Base-by-base conservation (phyloP, 305 asterid species). In the Salvia sclarea region DNA sequence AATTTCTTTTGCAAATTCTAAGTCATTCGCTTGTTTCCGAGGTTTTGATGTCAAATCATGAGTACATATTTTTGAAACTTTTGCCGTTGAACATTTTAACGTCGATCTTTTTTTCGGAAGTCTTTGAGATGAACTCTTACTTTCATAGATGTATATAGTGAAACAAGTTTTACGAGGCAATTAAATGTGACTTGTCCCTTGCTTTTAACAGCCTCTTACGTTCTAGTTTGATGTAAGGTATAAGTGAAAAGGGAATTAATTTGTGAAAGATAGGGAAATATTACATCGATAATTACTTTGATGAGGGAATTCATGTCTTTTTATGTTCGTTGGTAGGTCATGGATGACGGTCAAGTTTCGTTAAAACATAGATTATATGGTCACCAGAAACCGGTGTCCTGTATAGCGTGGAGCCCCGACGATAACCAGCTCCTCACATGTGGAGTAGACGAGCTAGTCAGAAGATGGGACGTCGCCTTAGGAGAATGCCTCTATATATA, bases 341-440 rank as follows among this genome's bases (percentile, higher is more conserved):
- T 62, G 78, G 69, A 44, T 49, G 82, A 80, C 68, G 82, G 86
- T 21, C 77, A 11, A 25, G 79, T 75, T 64, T 40, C 65, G 48
- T 43, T 75, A 50, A 75, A 75, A 31, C 75, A 75, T 50, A 40
- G 44, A 59, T 64, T 75, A 75, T 58, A 75, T 6, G 90, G 88
- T 69, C 98, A 90, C 73, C 80, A 73, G 58, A 90, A 78, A 74
- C 83, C 97, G 3, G 95, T 90, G 50, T 77, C 83, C 41, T 83
- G 70, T 72, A 83, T 92, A 64, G 79, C 94, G 40, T 89, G 98
- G 98, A 86, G 95, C 78, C 92, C 84, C 18, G 87, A 83, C 67
- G 83, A 86, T 65, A 70, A 70, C 20, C 96, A 90, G 64, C 75
- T 92, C 56, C 96, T 92, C 55, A 92, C 95, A 40, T 90, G 98